Base-by-base conservation (phyloP, 306 rosid genomes). In the Albizia julibrissin region DNA sequence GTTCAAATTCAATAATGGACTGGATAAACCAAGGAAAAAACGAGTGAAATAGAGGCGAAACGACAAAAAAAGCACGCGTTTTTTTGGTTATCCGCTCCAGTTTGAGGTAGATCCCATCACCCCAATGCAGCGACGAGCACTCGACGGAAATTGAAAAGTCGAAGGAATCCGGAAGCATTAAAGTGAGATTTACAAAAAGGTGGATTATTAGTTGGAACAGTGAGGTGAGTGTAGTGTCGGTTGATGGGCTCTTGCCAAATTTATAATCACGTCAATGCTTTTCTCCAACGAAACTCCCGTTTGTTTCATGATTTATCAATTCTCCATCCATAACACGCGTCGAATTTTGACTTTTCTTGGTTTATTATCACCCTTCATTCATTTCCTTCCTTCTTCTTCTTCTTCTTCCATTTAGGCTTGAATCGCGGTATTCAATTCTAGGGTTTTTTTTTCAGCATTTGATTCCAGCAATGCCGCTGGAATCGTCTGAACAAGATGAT, bases 401-500 rank as follows among this genome's bases (percentile, higher is more conserved):
- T n/a, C n/a, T n/a, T 26, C 12, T 29, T 43, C 54, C 15, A 13
- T 42, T 71, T 71, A 3, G 10, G 0, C 4, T 40, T 69, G 15
- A 3, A 40, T 42, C 12, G 10, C 22, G 19, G 29, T 3, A 16
- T 37, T 40, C 31, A 11, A 22, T 69, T 40, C 31, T 11, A 40
- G 52, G 74, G 52, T 69, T 40, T 43, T 29, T 43, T 40, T 43
- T 29, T 44, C 11, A 24, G 34, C 11, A 44, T 79, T 86, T 24
- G 73, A 47, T 39, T 73, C 75, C 64, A 75, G 54, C 61, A 88
- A 94, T 94, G 98, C 85, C 91, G 64, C 93, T 26, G 80, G 98
- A 89, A 54, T 84, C 85, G 65, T 72, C 92, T 46, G 99, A 92
- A 7, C 94, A 79, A 70, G 97, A 93, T 79, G 85, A 79, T 4